A percentile compares a stretch with the other conserved stretches of the same genome.
These are phyloP conservation scores for Aegilops speltoides DNA, from an alignment of 176 grass and related monocot species.

Conservation along the genomic window DNA sequence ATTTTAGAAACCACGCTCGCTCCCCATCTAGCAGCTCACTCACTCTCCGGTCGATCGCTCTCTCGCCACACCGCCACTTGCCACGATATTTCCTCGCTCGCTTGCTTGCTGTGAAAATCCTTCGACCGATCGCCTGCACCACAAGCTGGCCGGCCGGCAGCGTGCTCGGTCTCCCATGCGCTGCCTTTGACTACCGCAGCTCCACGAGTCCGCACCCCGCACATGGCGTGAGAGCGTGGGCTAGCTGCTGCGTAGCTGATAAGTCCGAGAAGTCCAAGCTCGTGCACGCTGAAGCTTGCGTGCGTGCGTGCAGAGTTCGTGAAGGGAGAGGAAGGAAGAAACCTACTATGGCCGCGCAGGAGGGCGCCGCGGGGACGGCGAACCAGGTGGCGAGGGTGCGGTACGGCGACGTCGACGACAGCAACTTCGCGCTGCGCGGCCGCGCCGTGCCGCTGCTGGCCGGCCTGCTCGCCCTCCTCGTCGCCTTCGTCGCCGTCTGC, in stretches of 20 bases:
- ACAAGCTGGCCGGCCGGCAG: neutral
- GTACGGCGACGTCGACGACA: constrained; percentile 55
- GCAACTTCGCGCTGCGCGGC: constrained; percentile 57
- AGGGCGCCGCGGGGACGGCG: constrained; percentile 21
- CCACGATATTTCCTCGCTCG: constrained; percentile 26
- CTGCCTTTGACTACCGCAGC: neutral
- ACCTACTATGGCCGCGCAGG: constrained; percentile 50
- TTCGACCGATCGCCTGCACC: neutral
- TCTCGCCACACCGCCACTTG: constrained; percentile 25
- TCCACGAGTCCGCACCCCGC: neutral
- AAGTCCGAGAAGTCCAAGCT: neutral
- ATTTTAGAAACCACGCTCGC: neutral
- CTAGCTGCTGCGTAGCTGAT: neutral
- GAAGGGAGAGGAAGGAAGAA: neutral
- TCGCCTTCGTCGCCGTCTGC: constrained; percentile 39
- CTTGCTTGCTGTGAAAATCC: neutral
- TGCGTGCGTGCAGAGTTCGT: neutral
- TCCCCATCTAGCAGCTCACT: neutral
- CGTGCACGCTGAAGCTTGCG: neutral
- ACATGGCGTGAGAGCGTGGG: neutral
- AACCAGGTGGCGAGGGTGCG: constrained; percentile 33
- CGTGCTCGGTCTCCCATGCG: neutral
- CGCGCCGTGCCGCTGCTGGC: constrained; percentile 34
- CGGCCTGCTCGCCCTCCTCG: constrained; percentile 23
- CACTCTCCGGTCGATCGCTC: neutral